Base-by-base conservation (phyloP, 2,329 filamentous ascomycete species). In the Apiospora koreana region DNA sequence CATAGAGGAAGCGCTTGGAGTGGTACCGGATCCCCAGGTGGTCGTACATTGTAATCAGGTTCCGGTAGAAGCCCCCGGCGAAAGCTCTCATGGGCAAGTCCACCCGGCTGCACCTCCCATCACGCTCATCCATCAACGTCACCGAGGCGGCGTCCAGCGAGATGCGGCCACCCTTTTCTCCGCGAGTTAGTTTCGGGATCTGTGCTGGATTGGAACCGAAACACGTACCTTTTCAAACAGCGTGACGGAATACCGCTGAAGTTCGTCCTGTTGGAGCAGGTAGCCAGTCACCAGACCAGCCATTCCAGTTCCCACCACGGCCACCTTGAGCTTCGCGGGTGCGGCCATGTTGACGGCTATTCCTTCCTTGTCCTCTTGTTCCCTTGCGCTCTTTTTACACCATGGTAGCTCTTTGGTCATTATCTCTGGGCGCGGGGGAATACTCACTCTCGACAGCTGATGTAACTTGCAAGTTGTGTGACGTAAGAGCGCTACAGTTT, bases 31-130 rank as follows among this genome's bases (percentile, higher is more conserved):
- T 80, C 2, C 80, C 83, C 3, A 91, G 78, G 72, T 88, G 81
- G 35, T 86, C 80, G 76, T 90, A 90, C 84, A 91, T 86, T 35
- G 81, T 80, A 72, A 82, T 83, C 66, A 91, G 78, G 71, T 89
- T 87, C 65, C 78, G 76, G 74, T 91, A 90, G 77, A 87, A 87
- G 25, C 82, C 81, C 9, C 76, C 78, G 0, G 79, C 79, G 69
- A 76, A 77, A 4, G 80, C 79, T 35, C 82, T 81, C 78, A 81
- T 81, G 5, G 82, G 82, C 5, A 83, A 69, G 68, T 83, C 81
- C 43, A 83, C 75, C 12, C 80, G 78, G 71, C 83, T 82, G 9
- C 73, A 72, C 1, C 16, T 38, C 18, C 69, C 21, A 54, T 76
- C 77, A 10, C 68, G 72, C 8, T 76, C 75, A 68, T 83, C 77